Evolutionary conservation across 768 basidiomycete genomes (phyloP).

Genomic region (Strobilomyces confusus): DNA sequence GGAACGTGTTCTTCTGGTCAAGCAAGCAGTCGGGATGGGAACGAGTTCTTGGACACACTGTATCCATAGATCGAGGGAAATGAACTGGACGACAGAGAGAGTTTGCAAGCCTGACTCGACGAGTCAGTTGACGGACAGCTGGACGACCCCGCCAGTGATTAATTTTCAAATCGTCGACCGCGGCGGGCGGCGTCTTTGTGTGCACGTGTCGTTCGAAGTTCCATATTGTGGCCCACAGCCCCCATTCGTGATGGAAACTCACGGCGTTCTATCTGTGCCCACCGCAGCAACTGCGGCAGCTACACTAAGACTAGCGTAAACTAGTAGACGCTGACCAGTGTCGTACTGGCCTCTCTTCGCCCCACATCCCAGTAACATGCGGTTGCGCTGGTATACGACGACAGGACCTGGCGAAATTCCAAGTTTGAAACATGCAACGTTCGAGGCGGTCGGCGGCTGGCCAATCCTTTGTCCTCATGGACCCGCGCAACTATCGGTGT

Average conservation of each 20-base stretch:
- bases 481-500: too few species aligned
- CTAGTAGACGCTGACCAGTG: too few species aligned
- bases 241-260: not conserved
- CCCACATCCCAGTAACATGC: not conserved
- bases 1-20: not conserved
- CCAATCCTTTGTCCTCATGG: too few species aligned
- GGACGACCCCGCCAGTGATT: too few species aligned
- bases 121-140: not conserved
- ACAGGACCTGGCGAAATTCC: not conserved
- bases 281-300: not conserved
- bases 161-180: too few species aligned
- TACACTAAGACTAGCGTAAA: not conserved
- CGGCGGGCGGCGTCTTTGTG: not conserved
- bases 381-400: not conserved
- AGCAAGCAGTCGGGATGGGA: not conserved
- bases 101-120: not conserved
- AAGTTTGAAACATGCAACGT: not conserved
- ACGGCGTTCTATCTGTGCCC: not conserved
- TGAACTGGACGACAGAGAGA: not conserved
- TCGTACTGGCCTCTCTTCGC: too few species aligned
- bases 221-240: not conserved
- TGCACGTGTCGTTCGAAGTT: not conserved
- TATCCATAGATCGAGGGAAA: not conserved
- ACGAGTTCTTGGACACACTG: not conserved
- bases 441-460: too few species aligned